Conservation (phyloP, 2,329 filamentous ascomycete genomes). For the Epicoccum sorghinum region DNA sequence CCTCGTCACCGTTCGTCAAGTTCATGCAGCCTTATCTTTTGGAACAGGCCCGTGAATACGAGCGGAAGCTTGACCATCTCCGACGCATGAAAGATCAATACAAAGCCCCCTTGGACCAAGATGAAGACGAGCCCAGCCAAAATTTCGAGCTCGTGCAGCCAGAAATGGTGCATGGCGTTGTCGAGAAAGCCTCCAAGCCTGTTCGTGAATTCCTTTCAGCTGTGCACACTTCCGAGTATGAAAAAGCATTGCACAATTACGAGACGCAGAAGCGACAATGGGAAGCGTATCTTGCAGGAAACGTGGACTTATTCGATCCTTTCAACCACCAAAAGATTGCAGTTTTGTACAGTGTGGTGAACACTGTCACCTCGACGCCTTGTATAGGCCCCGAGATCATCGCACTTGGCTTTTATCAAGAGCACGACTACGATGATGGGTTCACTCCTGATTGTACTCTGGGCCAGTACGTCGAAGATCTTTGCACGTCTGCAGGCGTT, state of each 20-base stretch:
- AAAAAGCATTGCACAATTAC: constrained; percentile 92
- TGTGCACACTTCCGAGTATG: constrained; percentile 95
- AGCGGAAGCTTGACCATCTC: constrained; percentile 80
- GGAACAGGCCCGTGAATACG: constrained; percentile 89
- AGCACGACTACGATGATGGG: constrained; percentile 74
- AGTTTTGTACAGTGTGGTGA: constrained; percentile 90
- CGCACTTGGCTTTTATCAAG: constrained; percentile 90
- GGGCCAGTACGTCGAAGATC: constrained; percentile 91
- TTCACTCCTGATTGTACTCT: constrained; percentile 86
- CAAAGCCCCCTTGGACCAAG: constrained; percentile 46
- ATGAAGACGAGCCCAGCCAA: constrained; percentile 55
- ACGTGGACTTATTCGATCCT: constrained; percentile 88
- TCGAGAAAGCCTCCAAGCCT: constrained; percentile 79
- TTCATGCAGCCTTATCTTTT: constrained; percentile 93
- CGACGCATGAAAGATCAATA: constrained; percentile 81
- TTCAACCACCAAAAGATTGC: constrained; percentile 97
- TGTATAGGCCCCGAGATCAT: constrained; percentile 91
- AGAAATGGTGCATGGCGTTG: constrained; percentile 89
- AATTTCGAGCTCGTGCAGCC: constrained; percentile 91
- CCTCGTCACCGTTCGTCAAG: constrained; percentile 93
- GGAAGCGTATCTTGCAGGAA: constrained; percentile 92
- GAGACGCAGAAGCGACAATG: constrained; percentile 93
- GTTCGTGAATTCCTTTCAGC: constrained; percentile 94
- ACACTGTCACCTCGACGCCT: constrained; percentile 89
- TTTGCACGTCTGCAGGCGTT: constrained; percentile 77